phyloP scores from a whole-genome alignment of 306 rosid species.

The Quercus berberidifolia region DNA sequence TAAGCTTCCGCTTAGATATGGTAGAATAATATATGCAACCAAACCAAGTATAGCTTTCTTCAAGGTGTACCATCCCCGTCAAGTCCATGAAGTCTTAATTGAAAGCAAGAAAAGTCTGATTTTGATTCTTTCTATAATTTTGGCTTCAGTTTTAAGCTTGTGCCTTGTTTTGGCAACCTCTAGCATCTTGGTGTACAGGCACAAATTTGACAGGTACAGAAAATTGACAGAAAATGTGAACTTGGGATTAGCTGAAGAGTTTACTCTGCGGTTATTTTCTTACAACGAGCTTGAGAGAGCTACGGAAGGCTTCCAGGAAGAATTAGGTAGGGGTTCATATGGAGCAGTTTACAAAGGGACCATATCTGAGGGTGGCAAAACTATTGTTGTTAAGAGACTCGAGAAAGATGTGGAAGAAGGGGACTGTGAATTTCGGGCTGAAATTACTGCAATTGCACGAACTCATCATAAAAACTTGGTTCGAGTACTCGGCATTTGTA shows the following conservation, averaged over 20 bases:
- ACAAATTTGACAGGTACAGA: not conserved
- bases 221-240: constrained; percentile 4
- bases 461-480: not conserved
- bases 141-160: not conserved
- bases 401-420: not conserved
- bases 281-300: constrained; percentile 1
- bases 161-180: not conserved
- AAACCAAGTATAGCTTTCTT: not conserved
- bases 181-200: not conserved
- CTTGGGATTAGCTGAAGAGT: constrained; percentile 5
- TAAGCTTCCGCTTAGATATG: not conserved
- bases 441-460: not conserved
- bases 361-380: not conserved
- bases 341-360: not conserved
- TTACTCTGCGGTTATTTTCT: constrained; percentile 1
- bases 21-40: not conserved
- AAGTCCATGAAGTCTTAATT: not conserved
- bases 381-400: not conserved
- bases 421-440: not conserved
- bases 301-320: not conserved
- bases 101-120: not conserved
- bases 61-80: not conserved
- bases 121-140: not conserved
- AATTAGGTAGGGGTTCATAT: not conserved
- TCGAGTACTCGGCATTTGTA: not conserved